Evolutionary conservation across 805 yeast species (phyloP), one percentile per base, ranked within the genome.

Genomic region (Saccharomycopsis capsularis): DNA sequence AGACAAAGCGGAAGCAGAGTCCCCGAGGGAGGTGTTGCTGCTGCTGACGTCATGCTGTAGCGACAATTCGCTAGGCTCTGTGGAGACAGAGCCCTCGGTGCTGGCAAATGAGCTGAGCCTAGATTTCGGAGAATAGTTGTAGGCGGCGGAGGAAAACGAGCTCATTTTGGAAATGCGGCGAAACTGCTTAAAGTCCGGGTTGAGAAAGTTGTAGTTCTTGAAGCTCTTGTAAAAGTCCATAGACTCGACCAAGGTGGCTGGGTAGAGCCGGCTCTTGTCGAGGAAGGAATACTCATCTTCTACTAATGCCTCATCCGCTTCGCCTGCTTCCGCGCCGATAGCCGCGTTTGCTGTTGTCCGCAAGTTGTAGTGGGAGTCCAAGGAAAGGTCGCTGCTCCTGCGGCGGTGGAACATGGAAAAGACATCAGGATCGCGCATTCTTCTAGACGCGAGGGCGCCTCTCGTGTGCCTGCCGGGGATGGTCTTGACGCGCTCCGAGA

Each of bases 141-240:
- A 13, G 11, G 13, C 11, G 11, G 11, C 32, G 7, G 32, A 29
- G 11, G 7, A 13, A 13, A 9, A 7, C 11, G 11, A 9, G 32
- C 32, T 29, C 13, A 13, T 13, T 24, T 16, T 23, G 16, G 44
- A 22, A 13, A 32, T 32, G 13, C 36, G 27, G 19, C 38, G 51
- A 30, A 48, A 48, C 23, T 45, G 42, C 19, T 25, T 30, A 21
- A 42, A 35, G 29, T 48, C 22, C 7, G 51, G 51, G 11, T 25
- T 35, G n/a, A 42, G 38, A 19, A 44, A 44, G 38, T 48, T 48
- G 36, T 44, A 43, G 11, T 29, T 32, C 5, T 29, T 34, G 2
- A 48, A 24, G 27, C 37, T 18, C 11, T 21, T 25, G 37, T 36
- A 48, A 23, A 43, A 48, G 24, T 48, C 51, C 47, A 48, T 42